phyloP scores from a whole-genome alignment of 73 alveolate species.

The Paraurostyla sp. region DNA sequence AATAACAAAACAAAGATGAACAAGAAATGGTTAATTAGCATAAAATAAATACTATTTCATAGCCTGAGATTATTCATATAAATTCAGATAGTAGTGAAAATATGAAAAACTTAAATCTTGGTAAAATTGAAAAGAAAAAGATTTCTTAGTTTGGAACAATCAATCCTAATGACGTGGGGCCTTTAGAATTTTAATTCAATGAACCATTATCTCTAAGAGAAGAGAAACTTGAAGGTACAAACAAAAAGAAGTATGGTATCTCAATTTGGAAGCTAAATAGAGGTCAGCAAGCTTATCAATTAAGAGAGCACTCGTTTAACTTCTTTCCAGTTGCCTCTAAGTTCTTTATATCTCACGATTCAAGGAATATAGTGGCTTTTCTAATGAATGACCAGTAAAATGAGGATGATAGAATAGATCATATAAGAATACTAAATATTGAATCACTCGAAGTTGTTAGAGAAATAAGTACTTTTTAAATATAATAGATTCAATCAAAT shows the following conservation, averaged over 20 bases:
- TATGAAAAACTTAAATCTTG: neutral
- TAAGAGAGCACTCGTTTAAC: conserved; percentile 20
- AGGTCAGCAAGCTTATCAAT: conserved; percentile 22
- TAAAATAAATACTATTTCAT: no score
- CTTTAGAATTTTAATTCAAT: neutral
- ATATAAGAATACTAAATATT: neutral
- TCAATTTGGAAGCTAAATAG: conserved; percentile 45
- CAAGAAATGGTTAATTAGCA: no score
- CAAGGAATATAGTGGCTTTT: neutral
- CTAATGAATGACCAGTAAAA: neutral
- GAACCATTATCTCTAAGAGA: conserved; percentile 20
- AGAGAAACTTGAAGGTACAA: neutral
- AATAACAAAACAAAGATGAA: no score
- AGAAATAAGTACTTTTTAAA: neutral
- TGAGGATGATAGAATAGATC: neutral
- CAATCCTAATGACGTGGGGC: neutral
- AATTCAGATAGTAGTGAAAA: neutral
- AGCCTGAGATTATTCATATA: no score
- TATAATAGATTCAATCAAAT: neutral
- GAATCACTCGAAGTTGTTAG: neutral
- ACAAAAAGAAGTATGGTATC: conserved; percentile 26
- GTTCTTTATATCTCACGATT: conserved; percentile 33
- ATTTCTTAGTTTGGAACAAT: neutral
- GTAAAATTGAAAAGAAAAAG: neutral
- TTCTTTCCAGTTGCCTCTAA: neutral